Percentiles rank a stretch among this genome's conserved stretches.
Conservation (phyloP, 2,329 filamentous ascomycete genomes). For the Aspergillus chevalieri region DNA sequence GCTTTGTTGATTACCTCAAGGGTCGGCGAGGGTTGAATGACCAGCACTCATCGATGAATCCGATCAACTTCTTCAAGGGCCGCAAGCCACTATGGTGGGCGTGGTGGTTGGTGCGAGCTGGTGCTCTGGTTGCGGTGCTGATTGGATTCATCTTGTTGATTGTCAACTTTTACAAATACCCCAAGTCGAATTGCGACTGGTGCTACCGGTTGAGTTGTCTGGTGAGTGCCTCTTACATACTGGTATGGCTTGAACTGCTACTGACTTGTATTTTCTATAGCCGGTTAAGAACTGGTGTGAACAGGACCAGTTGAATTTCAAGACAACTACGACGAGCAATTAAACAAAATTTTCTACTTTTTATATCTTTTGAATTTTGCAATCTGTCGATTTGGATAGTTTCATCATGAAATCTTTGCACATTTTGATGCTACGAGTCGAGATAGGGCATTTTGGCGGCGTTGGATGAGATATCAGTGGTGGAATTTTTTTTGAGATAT, state of each 20-base stretch:
- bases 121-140: slow-evolving; percentile 70
- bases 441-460: not conserved
- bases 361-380: not conserved
- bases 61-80: slow-evolving; percentile 75
- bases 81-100: slow-evolving; percentile 93
- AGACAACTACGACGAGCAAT: slow-evolving; percentile 2
- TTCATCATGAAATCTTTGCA: not conserved
- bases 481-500: not conserved
- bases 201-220: slow-evolving; percentile 93
- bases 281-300: slow-evolving; percentile 43
- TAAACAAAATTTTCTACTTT: not conserved
- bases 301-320: slow-evolving; percentile 25
- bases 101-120: slow-evolving; percentile 87
- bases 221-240: slow-evolving; percentile 53
- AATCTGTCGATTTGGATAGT: not conserved
- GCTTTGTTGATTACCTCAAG: slow-evolving; percentile 45
- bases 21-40: slow-evolving; percentile 52
- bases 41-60: slow-evolving; percentile 9
- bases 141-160: slow-evolving; percentile 80
- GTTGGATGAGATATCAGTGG: not conserved
- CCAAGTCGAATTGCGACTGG: slow-evolving; percentile 68
- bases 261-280: slow-evolving; percentile 17
- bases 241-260: not conserved
- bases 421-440: not conserved
- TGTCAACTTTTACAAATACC: slow-evolving; percentile 82